A percentile compares a stretch with the other conserved stretches of the same genome.
Evolutionary conservation across 1,284 basidiomycete genomes (phyloP).

Genomic region (Leccinum pachyderme): DNA sequence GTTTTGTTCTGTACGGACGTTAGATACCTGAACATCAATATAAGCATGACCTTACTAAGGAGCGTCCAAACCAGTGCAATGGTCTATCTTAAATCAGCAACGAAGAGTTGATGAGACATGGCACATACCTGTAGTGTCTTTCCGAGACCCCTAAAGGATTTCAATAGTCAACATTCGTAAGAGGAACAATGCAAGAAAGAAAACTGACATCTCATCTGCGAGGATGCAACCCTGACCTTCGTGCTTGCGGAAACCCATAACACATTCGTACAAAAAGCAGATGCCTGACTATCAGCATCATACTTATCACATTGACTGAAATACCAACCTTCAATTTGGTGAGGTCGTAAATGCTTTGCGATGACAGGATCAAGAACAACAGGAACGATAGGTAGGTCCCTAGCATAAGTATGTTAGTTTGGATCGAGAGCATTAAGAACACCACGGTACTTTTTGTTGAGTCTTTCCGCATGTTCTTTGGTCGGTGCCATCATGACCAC

Average conservation of each 20-base stretch:
- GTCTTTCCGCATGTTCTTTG: slow-evolving; percentile 61
- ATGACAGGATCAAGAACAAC: slow-evolving; percentile 96
- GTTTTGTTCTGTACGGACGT: slow-evolving; percentile 68
- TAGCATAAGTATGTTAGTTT: slow-evolving; percentile 27
- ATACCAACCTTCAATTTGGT: slow-evolving; percentile 81
- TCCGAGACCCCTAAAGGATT: slow-evolving; percentile 76
- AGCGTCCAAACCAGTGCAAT: slow-evolving; percentile 88
- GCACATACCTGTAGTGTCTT: slow-evolving; percentile 78
- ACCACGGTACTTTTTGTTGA: slow-evolving; percentile 66
- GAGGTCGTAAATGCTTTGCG: slow-evolving; percentile 74
- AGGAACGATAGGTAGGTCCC: slow-evolving; percentile 64
- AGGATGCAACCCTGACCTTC: slow-evolving; percentile 93
- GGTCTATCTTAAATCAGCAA: slow-evolving; percentile 50
- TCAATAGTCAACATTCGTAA: slow-evolving; percentile 10
- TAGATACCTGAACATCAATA: neutral
- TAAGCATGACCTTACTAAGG: slow-evolving; percentile 56
- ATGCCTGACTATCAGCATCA: slow-evolving; percentile 47
- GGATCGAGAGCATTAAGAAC: neutral
- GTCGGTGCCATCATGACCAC: slow-evolving; percentile 85
- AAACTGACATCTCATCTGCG: slow-evolving; percentile 86
- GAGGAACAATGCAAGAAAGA: slow-evolving; percentile 3
- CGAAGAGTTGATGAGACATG: neutral
- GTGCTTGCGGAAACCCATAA: slow-evolving; percentile 90
- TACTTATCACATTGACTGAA: neutral
- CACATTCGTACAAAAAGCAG: slow-evolving; percentile 93